Evolutionary conservation across 2,329 filamentous ascomycete species (phyloP), one percentile per base, ranked within the genome.

Genomic region (Xylaria sp.): DNA sequence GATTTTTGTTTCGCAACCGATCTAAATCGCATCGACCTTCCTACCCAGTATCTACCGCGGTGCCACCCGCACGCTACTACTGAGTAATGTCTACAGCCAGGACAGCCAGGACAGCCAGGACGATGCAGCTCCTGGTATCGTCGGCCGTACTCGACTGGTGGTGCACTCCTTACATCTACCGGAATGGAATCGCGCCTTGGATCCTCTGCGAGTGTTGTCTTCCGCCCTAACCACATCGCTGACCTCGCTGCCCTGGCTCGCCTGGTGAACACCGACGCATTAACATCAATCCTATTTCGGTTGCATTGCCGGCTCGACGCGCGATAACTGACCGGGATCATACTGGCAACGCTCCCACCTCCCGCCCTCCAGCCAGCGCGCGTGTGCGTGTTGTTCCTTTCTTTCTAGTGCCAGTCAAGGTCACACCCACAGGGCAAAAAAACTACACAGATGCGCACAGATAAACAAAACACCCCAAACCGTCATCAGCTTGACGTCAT

Each of bases 261-360:
- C 39, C 59, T 43, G 12, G 45, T 45, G n/a, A 25, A 52, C 43
- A 46, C 45, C 43, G 30, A 12, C 57, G 56, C 60, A 62, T 67
- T 59, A 58, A 61, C 43, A 58, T 55, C 64, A 67, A 30, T 69
- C 64, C 60, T 60, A 53, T 61, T 69, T 58, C 57, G 64, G 65
- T 58, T 58, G 57, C 60, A 61, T 67, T 48, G 60, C 25, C 58
- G 39, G 36, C 64, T 57, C 66, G 39, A 52, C 53, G 63, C 36
- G 53, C 43, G 30, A 48, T 58, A 41, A 60, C 46, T 60, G 62
- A 41, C 58, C 62, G 50, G 66, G 28, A 60, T 50, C 39, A 62
- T 59, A 48, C 28, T 34, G 46, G 60, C 7, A 34, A 7, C 45
- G 13, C 45, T 53, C 53, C 39, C 15, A 8, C 18, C 46, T 63